Evolutionary conservation across 2,329 filamentous ascomycete species (phyloP).

Genomic region (Graphiopsis chlorocephala): DNA sequence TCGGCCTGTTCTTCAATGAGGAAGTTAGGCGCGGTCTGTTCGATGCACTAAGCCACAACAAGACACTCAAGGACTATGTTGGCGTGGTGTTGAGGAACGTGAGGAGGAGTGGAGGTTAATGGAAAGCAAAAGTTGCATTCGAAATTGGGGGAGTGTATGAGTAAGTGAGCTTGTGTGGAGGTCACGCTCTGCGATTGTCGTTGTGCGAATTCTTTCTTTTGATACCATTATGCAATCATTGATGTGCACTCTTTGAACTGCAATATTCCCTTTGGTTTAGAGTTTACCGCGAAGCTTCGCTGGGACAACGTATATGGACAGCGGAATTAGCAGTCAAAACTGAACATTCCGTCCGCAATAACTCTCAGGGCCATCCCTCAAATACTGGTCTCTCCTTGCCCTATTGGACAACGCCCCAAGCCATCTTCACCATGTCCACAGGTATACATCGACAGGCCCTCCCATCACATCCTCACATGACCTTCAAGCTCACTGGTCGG

Average conservation of each 20-base stretch:
- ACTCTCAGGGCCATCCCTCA: no score
- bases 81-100: slow-evolving; percentile 23
- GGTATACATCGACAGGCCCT: no score
- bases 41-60: slow-evolving; percentile 26
- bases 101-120: slow-evolving; percentile 1
- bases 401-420: no score
- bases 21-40: slow-evolving; percentile 26
- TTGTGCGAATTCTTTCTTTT: neutral
- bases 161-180: neutral
- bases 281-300: neutral
- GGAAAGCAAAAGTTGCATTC: neutral
- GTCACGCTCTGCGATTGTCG: neutral
- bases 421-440: no score
- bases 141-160: neutral
- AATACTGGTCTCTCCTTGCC: no score
- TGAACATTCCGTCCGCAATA: no score
- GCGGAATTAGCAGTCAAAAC: no score
- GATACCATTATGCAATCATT: slow-evolving; percentile 4
- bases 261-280: neutral
- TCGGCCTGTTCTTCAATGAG: slow-evolving; percentile 22
- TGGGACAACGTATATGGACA: neutral
- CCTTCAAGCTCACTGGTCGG: neutral
- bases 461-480: neutral
- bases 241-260: neutral
- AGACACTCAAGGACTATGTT: slow-evolving; percentile 25